A percentile compares a stretch with the other conserved stretches of the same genome.
These are phyloP conservation scores for Albophoma yamanashiensis DNA, from an alignment of 2,329 filamentous ascomycete species.

Conservation along the genomic window DNA sequence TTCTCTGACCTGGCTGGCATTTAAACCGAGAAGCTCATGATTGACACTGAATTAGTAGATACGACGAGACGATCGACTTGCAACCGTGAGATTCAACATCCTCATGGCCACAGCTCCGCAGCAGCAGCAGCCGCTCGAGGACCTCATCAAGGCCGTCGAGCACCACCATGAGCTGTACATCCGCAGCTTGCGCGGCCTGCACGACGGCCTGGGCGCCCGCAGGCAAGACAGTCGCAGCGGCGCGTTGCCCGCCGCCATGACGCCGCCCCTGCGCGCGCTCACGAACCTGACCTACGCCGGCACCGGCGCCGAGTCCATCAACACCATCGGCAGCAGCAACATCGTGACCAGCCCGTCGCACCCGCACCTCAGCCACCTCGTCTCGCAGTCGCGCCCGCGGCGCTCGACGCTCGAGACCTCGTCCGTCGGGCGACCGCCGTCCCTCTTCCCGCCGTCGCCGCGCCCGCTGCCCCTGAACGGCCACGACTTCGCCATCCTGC, in stretches of 20 bases:
- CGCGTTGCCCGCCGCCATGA: constrained; percentile 11
- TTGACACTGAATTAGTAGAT: neutral
- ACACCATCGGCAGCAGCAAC: neutral
- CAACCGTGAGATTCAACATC: neutral
- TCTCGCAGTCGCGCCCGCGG: constrained; percentile 10
- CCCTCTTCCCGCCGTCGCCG: constrained; percentile 11
- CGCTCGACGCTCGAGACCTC: constrained; percentile 18
- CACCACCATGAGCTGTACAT: constrained; percentile 23
- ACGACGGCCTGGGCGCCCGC: constrained; percentile 13
- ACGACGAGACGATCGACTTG: neutral
- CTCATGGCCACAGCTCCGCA: constrained; percentile 5
- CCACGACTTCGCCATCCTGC: constrained; percentile 8
- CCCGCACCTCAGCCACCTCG: neutral
- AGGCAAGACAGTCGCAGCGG: constrained; percentile 10
- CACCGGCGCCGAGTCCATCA: constrained; percentile 4
- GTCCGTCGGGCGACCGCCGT: constrained; percentile 9
- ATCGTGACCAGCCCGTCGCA: neutral
- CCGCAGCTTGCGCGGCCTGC: constrained; percentile 16
- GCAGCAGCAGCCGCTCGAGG: constrained; percentile 17
- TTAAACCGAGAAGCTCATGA: neutral
- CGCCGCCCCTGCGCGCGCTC: constrained; percentile 17
- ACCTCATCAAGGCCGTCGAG: constrained; percentile 21
- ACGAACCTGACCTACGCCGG: constrained; percentile 7
- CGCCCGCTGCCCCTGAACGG: constrained; percentile 8
- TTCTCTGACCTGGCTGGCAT: neutral